A percentile compares a stretch with the other conserved stretches of the same genome.
phyloP scores from a whole-genome alignment of 768 basidiomycete species.

The Xerocomellus chrysenteron region DNA sequence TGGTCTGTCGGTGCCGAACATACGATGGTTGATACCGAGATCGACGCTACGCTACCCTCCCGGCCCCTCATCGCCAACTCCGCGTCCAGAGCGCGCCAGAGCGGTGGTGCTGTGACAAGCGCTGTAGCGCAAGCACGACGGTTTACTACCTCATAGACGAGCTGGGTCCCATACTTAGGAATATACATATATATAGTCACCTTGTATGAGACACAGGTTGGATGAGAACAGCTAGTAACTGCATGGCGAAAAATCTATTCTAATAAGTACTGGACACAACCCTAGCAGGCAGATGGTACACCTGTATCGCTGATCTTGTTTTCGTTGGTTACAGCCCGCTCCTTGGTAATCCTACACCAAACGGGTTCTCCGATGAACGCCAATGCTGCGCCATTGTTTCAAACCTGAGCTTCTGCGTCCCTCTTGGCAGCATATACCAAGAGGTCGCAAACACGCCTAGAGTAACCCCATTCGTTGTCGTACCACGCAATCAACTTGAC shows the following conservation, averaged over 20 bases:
- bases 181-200: too few relatives aligned
- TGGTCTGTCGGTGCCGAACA: conserved; percentile 31
- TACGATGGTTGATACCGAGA: conserved; percentile 29
- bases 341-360: conserved; percentile 17
- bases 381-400: not conserved
- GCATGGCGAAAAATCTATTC: conserved; percentile 7
- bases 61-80: too few relatives aligned
- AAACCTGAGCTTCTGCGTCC: conserved; percentile 44
- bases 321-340: conserved; percentile 1
- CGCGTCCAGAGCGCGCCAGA: too few relatives aligned
- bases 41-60: conserved; percentile 31
- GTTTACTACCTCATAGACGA: too few relatives aligned
- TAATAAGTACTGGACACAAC: not conserved
- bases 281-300: conserved; percentile 10
- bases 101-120: too few relatives aligned
- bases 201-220: too few relatives aligned
- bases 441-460: conserved; percentile 87
- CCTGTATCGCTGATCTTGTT: not conserved
- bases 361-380: not conserved
- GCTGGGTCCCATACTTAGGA: too few relatives aligned
- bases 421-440: conserved; percentile 76
- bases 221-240: not conserved
- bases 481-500: conserved; percentile 98
- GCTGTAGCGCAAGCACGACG: too few relatives aligned
- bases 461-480: conserved; percentile 96